Base-by-base conservation (phyloP, 1,284 basidiomycete species). In the Takashimella tepidaria region DNA sequence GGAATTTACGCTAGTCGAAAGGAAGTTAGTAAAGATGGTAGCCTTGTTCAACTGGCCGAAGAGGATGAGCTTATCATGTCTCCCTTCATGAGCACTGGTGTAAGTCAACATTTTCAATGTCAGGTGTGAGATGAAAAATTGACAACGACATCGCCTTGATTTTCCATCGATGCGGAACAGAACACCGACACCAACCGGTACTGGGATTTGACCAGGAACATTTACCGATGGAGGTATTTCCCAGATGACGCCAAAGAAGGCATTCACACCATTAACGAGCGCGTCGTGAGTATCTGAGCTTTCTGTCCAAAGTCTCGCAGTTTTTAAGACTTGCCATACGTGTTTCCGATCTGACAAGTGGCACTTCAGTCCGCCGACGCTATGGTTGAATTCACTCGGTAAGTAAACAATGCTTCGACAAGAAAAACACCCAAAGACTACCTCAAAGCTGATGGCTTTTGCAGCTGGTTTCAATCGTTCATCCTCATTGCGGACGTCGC, bases 181-280 rank as follows among this genome's bases (percentile, higher is more conserved):
- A 67, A 67, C 43, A 67, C 65, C 48, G 65, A 67, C 46, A 67
- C 65, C 0, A 52, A 56, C 40, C 41, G 54, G 20, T 62, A 62
- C 46, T 59, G 58, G 56, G 55, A 58, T 46, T 41, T 60, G 20
- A 60, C 61, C 20, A 25, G 45, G 2, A 55, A 60, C 50, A 60
- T 62, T 27, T 60, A 56, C 44, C 45, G 61, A 45, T 62, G 53
- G 50, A 25, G 53, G 45, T 64, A 66, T 47, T 47, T 60, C 21
- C 40, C 53, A 4, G 47, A 50, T 37, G 37, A 20, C 13, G 52
- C 27, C 25, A 52, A 31, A 22, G 49, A 47, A 42, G 60, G 54
- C 21, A 59, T 55, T 19, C 66, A 68, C 51, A 68, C 66, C 3
- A 56, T 68, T 55, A 61, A 68, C 45, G 66, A 68, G 50, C 59